Evolutionary conservation across 2,329 filamentous ascomycete species (phyloP).

Genomic region (Cryphonectria naterciae): DNA sequence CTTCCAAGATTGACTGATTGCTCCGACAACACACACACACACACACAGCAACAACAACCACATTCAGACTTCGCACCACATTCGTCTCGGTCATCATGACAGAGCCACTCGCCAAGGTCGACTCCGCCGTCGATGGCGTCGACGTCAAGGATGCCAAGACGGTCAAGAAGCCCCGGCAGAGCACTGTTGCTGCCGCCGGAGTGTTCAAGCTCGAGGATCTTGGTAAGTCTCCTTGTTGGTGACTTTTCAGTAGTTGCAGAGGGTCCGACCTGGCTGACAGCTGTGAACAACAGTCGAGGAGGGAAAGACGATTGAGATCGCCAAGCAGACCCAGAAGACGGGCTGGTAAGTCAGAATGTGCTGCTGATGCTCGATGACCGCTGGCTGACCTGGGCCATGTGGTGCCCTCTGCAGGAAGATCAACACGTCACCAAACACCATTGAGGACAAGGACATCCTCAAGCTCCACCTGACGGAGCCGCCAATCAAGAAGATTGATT

Average conservation of each 20-base stretch:
- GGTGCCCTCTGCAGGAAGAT: constrained; percentile 71
- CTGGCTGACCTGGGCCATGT: no score
- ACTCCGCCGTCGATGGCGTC: constrained; percentile 85
- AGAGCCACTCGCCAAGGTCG: constrained; percentile 79
- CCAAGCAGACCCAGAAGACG: constrained; percentile 82
- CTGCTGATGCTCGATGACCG: constrained; percentile 26
- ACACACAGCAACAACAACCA: not conserved
- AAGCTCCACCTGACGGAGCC: constrained; percentile 81
- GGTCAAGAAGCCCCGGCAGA: constrained; percentile 67
- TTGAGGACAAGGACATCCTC: constrained; percentile 84
- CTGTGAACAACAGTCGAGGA: constrained; percentile 60
- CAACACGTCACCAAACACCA: constrained; percentile 76
- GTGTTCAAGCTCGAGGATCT: constrained; percentile 85
- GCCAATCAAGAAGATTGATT: constrained; percentile 90
- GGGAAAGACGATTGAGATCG: constrained; percentile 69
- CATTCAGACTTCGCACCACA: not conserved
- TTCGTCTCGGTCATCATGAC: constrained; percentile 40
- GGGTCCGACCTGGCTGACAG: constrained; percentile 11
- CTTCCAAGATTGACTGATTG: not conserved
- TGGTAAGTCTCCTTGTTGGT: constrained; percentile 59
- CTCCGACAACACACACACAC: not conserved
- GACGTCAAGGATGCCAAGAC: constrained; percentile 69
- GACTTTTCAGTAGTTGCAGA: not conserved
- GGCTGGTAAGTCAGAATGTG: constrained; percentile 72
- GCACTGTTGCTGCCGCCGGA: constrained; percentile 73